phyloP scores from a whole-genome alignment of 2,329 filamentous ascomycete species.

The Diaporthe aspalathi region DNA sequence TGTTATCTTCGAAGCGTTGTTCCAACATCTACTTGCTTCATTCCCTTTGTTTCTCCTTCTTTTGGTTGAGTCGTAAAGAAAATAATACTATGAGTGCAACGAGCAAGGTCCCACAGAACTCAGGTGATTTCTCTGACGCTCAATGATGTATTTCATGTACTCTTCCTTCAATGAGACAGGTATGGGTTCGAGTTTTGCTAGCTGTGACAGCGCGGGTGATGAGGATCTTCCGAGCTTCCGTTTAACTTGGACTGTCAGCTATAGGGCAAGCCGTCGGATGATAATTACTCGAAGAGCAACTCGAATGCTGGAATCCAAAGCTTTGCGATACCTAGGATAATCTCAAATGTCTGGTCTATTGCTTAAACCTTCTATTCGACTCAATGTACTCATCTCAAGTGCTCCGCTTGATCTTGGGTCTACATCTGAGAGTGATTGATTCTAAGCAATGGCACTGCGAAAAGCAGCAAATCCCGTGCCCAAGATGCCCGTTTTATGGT shows the following conservation, averaged over 20 bases:
- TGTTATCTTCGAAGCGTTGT: no score
- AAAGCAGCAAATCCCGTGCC: background rate
- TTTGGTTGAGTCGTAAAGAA: no score
- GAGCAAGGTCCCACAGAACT: background rate
- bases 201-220: background rate
- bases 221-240: slow-evolving; percentile 15
- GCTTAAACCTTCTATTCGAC: background rate
- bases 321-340: background rate
- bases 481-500: background rate
- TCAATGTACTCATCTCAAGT: background rate
- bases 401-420: background rate
- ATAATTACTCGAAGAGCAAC: no score
- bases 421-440: background rate
- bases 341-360: background rate
- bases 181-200: background rate
- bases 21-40: no score
- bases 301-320: background rate
- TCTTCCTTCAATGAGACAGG: background rate
- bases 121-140: no score
- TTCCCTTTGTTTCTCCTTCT: no score
- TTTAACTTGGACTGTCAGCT: background rate
- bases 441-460: background rate
- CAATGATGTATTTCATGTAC: background rate
- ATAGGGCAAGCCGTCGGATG: background rate
- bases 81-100: no score